A percentile compares a stretch with the other conserved stretches of the same genome.
phyloP scores from a whole-genome alignment of 2,329 filamentous ascomycete genomes.

The Torrubiella hemipterigena region DNA sequence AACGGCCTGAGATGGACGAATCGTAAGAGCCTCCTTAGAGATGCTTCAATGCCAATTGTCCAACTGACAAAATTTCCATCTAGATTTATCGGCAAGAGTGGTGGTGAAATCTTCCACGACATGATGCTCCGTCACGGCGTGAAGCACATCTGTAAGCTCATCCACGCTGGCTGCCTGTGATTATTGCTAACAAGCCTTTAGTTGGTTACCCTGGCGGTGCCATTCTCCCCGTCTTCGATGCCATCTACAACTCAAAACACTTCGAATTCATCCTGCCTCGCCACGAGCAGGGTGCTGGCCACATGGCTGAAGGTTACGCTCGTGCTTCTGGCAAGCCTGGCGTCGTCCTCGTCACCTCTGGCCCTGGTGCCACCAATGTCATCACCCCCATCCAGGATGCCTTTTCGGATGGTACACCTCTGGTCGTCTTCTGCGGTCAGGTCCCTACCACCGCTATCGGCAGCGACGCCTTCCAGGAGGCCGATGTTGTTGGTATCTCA shows the following conservation, averaged over 20 bases:
- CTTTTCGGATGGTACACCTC: constrained; percentile 84
- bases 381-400: constrained; percentile 95
- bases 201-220: constrained; percentile 89
- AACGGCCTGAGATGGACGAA: constrained; percentile 59
- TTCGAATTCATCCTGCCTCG: constrained; percentile 92
- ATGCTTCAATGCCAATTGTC: constrained; percentile 4
- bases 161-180: constrained; percentile 3
- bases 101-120: constrained; percentile 95
- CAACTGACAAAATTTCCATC: too few species aligned
- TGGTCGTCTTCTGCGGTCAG: constrained; percentile 94
- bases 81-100: constrained; percentile 86
- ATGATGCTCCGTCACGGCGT: constrained; percentile 94
- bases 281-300: constrained; percentile 95
- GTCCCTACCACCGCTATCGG: constrained; percentile 84
- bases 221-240: constrained; percentile 95
- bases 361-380: constrained; percentile 92
- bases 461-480: constrained; percentile 94
- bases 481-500: constrained; percentile 87
- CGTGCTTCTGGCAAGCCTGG: constrained; percentile 87
- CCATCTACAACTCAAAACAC: constrained; percentile 95
- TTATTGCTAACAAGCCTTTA: constrained; percentile 19
- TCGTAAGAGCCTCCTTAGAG: constrained; percentile 43
- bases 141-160: constrained; percentile 82
- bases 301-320: constrained; percentile 97
- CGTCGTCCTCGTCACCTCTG: constrained; percentile 92